Evolutionary conservation across 495 filamentous ascomycete genomes (phyloP).

Genomic region (Aspergillus cavernicola): DNA sequence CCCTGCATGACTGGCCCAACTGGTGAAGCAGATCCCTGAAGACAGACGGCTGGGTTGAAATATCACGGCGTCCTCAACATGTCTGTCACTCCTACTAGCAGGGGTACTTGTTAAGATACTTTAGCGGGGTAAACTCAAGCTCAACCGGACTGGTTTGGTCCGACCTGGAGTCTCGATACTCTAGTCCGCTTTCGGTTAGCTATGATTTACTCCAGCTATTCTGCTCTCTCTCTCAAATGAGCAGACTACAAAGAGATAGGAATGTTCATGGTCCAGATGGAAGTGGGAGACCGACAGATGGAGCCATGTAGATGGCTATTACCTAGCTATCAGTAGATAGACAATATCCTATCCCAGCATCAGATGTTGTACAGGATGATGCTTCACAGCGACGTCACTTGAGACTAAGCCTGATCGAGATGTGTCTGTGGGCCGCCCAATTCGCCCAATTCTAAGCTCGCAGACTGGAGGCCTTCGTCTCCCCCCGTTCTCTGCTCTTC

Average conservation of each 20-base stretch:
- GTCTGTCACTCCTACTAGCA: too few species aligned
- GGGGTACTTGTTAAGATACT: not conserved
- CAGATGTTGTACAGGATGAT: conserved; percentile 12
- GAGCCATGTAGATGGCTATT: too few species aligned
- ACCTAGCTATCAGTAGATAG: too few species aligned
- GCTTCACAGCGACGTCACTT: conserved; percentile 29
- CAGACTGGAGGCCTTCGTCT: not conserved
- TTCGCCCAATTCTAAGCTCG: not conserved
- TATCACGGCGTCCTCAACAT: not conserved
- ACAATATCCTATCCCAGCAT: too few species aligned
- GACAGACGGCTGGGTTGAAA: not conserved
- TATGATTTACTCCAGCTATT: not conserved
- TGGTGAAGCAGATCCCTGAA: not conserved
- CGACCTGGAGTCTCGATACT: conserved; percentile 14
- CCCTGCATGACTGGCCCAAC: not conserved
- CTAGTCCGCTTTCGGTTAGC: conserved; percentile 4
- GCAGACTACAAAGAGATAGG: too few species aligned
- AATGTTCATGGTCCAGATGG: too few species aligned
- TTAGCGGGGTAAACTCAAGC: conserved; percentile 12
- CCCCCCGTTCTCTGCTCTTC: not conserved
- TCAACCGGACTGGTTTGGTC: conserved; percentile 21
- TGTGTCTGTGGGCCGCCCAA: conserved; percentile 2
- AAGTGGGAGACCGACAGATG: too few species aligned
- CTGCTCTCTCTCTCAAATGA: not conserved
- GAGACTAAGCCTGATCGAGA: conserved; percentile 18